Base-by-base conservation (phyloP, 192 early-diverging fungal species). In the Entomortierella parvispora region DNA sequence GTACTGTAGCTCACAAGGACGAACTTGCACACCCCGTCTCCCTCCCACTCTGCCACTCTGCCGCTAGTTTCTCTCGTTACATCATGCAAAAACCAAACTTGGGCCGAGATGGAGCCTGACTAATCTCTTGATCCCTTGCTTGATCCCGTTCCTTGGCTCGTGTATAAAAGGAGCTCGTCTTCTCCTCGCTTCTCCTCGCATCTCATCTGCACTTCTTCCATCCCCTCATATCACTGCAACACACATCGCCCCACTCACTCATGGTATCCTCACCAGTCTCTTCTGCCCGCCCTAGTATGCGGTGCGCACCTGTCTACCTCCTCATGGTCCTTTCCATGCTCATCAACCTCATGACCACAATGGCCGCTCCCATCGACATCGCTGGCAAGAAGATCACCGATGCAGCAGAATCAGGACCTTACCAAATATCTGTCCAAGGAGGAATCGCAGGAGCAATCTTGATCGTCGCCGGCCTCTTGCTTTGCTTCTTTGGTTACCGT, bases 361-460 rank as follows among this genome's bases (percentile, higher is more conserved):
- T 54, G 5, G 28, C 33, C 6, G 52, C 55, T 3, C n/a, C 52
- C 31, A 14, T 32, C 26, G 22, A 23, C 22, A 32, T 20, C 0
- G 44, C n/a, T 8, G 40, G 46, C 22, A 31, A 58, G 17, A 22
- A 26, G 25, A 4, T 45, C 26, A n/a, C 25, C 14, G 23, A 23
- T 46, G 17, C 37, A 6, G 9, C 43, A 5, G 7, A 18, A 28
- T 57, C 62, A 37, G 74, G 76, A 17, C 68, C 74, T 7, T 81
- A 81, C 58, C 53, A 67, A 34, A 26, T 81, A 23, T 64, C 74
- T 4, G 71, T 78, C 26, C 80, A 81, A 56, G 68, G 56, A 20
- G 68, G 75, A 9, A 64, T 81, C 42, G 68, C 46, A 4, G 74
- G 80, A n/a, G 76, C 65, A 1, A 54, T 81, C 47, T 40, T 81